Conservation (phyloP, 495 filamentous ascomycete genomes). For the Penicillium desertorum region DNA sequence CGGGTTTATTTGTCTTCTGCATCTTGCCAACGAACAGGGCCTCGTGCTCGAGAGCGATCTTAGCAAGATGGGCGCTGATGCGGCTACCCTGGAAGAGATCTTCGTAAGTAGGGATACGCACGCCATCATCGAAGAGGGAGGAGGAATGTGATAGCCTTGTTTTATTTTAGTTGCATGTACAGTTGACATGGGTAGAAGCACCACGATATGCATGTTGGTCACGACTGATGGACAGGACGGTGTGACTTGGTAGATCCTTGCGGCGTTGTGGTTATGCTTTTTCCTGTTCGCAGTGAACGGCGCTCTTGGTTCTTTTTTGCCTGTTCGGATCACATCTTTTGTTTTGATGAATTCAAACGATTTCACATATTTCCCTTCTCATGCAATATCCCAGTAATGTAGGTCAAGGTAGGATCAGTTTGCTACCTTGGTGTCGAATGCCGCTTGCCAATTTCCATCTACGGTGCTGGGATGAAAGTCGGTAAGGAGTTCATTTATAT, state of each 20-base stretch:
- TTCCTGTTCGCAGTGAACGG: conserved; percentile 25
- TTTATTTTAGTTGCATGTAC: conserved; percentile 24
- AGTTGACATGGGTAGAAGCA: conserved; percentile 19
- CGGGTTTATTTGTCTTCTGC: conserved; percentile 95
- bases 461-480: neutral
- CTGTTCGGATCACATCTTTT: neutral
- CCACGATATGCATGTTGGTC: conserved; percentile 18
- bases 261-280: conserved; percentile 32
- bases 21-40: conserved; percentile 97
- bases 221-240: conserved; percentile 27
- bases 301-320: conserved; percentile 14
- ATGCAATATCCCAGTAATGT: neutral
- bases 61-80: conserved; percentile 25
- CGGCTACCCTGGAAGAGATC: conserved; percentile 44
- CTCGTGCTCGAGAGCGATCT: conserved; percentile 61
- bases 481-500: neutral
- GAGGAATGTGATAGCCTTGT: conserved; percentile 29
- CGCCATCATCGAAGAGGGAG: conserved; percentile 43
- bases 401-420: neutral
- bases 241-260: conserved; percentile 22
- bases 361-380: neutral
- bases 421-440: neutral
- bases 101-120: conserved; percentile 42
- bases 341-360: conserved; percentile 8
- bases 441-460: neutral